These are phyloP conservation scores for Flaveria bidentis DNA, from an alignment of 129 eudicot genomes.

Conservation along the genomic window DNA sequence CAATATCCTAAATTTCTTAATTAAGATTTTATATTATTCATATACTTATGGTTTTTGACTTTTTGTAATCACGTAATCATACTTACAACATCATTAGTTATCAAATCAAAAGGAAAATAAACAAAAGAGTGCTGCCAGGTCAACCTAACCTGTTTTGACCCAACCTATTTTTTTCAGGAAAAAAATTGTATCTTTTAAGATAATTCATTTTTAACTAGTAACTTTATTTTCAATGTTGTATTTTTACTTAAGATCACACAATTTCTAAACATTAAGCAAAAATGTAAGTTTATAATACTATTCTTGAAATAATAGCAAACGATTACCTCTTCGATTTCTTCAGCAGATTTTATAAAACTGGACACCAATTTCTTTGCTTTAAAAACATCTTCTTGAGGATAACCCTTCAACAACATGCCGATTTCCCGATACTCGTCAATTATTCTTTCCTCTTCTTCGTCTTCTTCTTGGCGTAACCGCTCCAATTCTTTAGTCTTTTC, in stretches of 20 bases:
- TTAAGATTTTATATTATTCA: too few species aligned
- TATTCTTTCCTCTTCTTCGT: conserved; percentile 83
- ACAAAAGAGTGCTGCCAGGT: neutral
- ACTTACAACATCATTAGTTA: neutral
- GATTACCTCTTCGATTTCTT: conserved; percentile 93
- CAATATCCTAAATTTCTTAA: too few species aligned
- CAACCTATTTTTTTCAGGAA: too few species aligned
- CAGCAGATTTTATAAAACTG: conserved; percentile 82
- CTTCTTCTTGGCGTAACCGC: conserved; percentile 70
- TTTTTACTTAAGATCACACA: neutral
- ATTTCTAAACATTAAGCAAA: neutral
- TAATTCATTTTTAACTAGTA: too few species aligned
- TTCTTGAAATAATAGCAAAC: conserved; percentile 5
- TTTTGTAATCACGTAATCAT: neutral
- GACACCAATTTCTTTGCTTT: conserved; percentile 76
- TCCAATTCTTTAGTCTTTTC: conserved; percentile 84
- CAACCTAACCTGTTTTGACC: neutral
- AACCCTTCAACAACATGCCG: conserved; percentile 61
- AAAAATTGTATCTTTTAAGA: too few species aligned
- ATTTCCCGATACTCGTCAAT: conserved; percentile 76
- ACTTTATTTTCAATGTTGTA: neutral
- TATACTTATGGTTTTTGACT: neutral
- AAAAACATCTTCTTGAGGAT: conserved; percentile 79
- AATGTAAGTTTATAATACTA: neutral
- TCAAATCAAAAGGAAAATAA: neutral